phyloP scores from a whole-genome alignment of 208 protist species.

The Trypanosoma melophagium region DNA sequence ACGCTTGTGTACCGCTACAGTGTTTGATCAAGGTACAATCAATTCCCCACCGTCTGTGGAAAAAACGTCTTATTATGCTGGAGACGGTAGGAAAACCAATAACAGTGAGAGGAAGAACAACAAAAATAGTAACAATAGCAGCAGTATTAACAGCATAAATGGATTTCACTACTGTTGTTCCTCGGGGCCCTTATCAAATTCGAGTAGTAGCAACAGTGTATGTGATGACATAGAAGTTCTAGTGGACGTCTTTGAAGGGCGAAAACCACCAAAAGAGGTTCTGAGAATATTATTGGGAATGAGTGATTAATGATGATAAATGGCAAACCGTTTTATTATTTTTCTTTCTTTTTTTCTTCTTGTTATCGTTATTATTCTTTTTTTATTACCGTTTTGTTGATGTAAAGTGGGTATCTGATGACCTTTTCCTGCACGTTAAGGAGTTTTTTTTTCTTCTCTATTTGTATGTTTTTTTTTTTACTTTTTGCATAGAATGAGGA shows the following conservation, averaged over 20 bases:
- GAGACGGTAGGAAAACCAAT: not conserved
- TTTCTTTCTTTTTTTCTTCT: no score
- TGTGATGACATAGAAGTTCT: conserved; percentile 22
- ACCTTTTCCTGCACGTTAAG: no score
- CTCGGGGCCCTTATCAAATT: conserved; percentile 7
- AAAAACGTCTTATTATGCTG: not conserved
- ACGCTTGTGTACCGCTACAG: conserved; percentile 1
- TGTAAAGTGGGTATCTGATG: no score
- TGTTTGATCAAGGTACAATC: no score
- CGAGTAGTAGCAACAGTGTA: conserved; percentile 3
- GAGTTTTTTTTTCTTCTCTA: no score
- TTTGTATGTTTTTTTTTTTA: no score
- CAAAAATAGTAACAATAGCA: not conserved
- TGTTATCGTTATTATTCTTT: no score
- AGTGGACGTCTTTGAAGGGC: conserved; percentile 23
- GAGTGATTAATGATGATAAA: not conserved
- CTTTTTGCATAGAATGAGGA: no score
- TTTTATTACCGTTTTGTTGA: no score
- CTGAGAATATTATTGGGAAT: conserved; percentile 6
- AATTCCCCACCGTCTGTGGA: not conserved
- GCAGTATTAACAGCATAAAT: not conserved
- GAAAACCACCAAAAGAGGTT: conserved; percentile 7
- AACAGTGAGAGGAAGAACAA: not conserved
- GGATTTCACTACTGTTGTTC: not conserved
- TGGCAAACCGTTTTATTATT: no score